Evolutionary conservation across 1,284 basidiomycete species (phyloP).

Genomic region (Rhodotorula sp.): DNA sequence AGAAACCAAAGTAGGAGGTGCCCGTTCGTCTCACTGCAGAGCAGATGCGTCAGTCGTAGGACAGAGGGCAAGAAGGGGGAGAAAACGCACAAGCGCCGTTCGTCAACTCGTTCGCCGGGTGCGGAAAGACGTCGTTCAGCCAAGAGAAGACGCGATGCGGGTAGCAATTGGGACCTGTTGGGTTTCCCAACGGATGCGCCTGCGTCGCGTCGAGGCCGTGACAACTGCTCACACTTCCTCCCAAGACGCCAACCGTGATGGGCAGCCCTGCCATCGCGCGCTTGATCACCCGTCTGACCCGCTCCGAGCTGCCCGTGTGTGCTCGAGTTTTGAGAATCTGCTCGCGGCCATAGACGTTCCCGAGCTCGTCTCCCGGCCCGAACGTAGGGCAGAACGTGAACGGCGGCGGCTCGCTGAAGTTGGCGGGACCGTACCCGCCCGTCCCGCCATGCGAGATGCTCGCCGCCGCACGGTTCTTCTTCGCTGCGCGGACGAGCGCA

Average conservation of each 20-base stretch:
- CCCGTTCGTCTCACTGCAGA: slow-evolving; percentile 69
- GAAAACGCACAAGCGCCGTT: slow-evolving; percentile 68
- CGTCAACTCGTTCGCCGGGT: slow-evolving; percentile 89
- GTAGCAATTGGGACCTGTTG: slow-evolving; percentile 78
- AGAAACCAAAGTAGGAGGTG: slow-evolving; percentile 89
- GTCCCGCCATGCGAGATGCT: slow-evolving; percentile 38
- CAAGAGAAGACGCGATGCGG: slow-evolving; percentile 87
- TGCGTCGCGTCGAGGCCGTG: slow-evolving; percentile 74
- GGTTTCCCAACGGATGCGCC: slow-evolving; percentile 61
- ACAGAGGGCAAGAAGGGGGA: background rate
- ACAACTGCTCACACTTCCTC: slow-evolving; percentile 90
- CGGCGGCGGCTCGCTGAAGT: slow-evolving; percentile 59
- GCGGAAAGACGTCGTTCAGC: slow-evolving; percentile 92
- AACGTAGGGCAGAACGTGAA: slow-evolving; percentile 88
- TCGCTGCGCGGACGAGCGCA: slow-evolving; percentile 30
- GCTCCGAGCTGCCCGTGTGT: slow-evolving; percentile 76
- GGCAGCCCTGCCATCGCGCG: slow-evolving; percentile 81
- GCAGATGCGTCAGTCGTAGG: background rate
- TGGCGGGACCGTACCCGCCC: slow-evolving; percentile 42
- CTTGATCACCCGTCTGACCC: slow-evolving; percentile 77
- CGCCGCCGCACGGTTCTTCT: slow-evolving; percentile 36
- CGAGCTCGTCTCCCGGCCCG: slow-evolving; percentile 75
- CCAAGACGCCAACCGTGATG: slow-evolving; percentile 84
- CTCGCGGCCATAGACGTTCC: slow-evolving; percentile 72
- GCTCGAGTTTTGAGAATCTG: slow-evolving; percentile 71